Evolutionary conservation across 2,329 filamentous ascomycete species (phyloP), one percentile per base, ranked within the genome.

Genomic region (Aspergillus transmontanensis): DNA sequence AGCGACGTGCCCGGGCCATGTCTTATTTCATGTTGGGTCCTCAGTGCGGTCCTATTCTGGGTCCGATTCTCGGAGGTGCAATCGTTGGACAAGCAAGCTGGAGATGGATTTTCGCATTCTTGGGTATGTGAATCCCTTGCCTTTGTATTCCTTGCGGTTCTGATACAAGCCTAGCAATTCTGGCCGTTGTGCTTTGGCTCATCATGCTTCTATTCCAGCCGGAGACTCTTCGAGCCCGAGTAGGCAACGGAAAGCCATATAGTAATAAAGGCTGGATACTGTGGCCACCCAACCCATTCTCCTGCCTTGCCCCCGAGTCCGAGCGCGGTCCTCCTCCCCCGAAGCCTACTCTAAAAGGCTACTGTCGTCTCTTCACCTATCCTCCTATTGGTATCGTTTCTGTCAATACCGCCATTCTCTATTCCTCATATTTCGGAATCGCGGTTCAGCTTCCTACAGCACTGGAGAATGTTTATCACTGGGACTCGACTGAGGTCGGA

Each of bases 71-170:
- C 3, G 81, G 81, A 5, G 81, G 80, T 28, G 71, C 73, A 23
- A 73, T 83, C 34, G 75, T 78, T 4, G 69, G 71, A 2, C 60
- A 61, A 1, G 65, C 72, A 1, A 71, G 68, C 5, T 83, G 81
- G 81, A 69, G 81, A 64, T 83, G 80, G 80, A 73, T 79, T 4
- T 82, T 82, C 62, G 80, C 77, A 1, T 81, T 82, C 39, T 65
- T 79, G 74, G 76, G 48, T 51, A 51, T 21, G 26, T 19, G 2
- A 4, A 72, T 11, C 73, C 76, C 7, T 11, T n/a, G 6, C 9
- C 3, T 16, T 2, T 21, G 4, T 16, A 19, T 16, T 62, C 65
- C 14, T 70, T 75, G 26, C 64, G 0, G 10, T 21, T 32, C 48
- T 51, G 16, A 51, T 10, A 4, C 1, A n/a, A 2, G 3, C 16